phyloP scores from a whole-genome alignment of 192 early-diverging fungal genomes.

The Coemansia reversa region DNA sequence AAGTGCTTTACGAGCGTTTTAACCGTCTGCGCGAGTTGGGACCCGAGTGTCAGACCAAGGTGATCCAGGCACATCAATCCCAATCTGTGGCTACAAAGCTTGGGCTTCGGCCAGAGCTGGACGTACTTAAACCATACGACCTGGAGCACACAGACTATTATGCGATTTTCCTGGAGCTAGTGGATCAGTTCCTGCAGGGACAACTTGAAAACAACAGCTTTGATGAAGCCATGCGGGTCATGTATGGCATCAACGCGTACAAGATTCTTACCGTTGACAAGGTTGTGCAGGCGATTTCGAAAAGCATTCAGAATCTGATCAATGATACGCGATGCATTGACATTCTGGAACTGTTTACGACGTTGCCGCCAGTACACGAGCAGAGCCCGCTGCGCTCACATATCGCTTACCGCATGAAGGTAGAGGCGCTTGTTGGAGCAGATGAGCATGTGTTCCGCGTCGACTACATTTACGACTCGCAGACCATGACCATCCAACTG shows the following conservation, averaged over 20 bases:
- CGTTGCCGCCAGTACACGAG: constrained; percentile 48
- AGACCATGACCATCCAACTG: constrained; percentile 81
- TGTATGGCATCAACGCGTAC: constrained; percentile 91
- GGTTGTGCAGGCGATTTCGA: constrained; percentile 74
- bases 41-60: constrained; percentile 52
- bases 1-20: constrained; percentile 86
- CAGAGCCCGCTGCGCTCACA: constrained; percentile 62
- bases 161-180: constrained; percentile 67
- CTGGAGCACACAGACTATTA: constrained; percentile 72
- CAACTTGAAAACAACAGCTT: constrained; percentile 78
- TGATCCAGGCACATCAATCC: constrained; percentile 27
- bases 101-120: constrained; percentile 47
- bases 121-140: constrained; percentile 60
- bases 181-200: constrained; percentile 75
- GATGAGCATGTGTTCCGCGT: constrained; percentile 81
- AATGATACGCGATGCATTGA: constrained; percentile 65
- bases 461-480: constrained; percentile 65
- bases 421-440: constrained; percentile 64
- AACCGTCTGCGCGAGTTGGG: constrained; percentile 75
- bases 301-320: constrained; percentile 72
- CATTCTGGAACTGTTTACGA: constrained; percentile 66
- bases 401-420: constrained; percentile 72
- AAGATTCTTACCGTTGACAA: constrained; percentile 89
- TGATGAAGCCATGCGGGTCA: constrained; percentile 81
- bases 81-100: constrained; percentile 51